phyloP scores from a whole-genome alignment of 148 eudicot species.

The Persicaria tinctoria region DNA sequence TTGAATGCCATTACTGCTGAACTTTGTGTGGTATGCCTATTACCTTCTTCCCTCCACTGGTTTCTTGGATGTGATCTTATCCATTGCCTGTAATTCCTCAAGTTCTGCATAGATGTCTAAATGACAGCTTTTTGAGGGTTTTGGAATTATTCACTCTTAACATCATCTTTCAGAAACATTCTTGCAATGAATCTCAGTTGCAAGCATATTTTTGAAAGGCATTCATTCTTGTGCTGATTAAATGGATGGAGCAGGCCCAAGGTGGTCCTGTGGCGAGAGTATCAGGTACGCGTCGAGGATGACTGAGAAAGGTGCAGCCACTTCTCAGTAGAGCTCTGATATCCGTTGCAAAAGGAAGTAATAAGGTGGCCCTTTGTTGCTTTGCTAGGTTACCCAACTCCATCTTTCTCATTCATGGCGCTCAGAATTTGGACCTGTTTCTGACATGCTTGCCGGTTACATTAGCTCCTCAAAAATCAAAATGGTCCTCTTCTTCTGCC shows the following conservation, averaged over 20 bases:
- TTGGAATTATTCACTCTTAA: neutral
- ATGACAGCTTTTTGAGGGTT: neutral
- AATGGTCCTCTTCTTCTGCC: neutral
- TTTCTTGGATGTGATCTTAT: neutral
- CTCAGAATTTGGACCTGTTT: constrained; percentile 2
- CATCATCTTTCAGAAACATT: neutral
- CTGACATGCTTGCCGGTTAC: constrained; percentile 4
- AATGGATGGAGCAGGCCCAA: neutral
- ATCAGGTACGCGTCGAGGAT: no score
- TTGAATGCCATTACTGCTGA: constrained; percentile 2
- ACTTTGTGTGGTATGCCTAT: constrained; percentile 1
- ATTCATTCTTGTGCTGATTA: neutral
- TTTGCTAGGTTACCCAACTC: constrained; percentile 7
- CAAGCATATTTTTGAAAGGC: neutral
- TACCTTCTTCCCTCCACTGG: neutral
- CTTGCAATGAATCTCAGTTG: neutral
- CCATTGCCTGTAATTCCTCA: neutral
- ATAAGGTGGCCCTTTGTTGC: neutral
- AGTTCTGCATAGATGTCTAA: neutral
- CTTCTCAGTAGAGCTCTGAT: neutral
- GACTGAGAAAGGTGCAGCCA: neutral
- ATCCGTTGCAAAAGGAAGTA: neutral
- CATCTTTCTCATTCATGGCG: neutral
- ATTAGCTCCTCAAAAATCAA: neutral
- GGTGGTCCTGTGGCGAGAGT: neutral